Base-by-base conservation (phyloP, 768 basidiomycete genomes). In the Xanthoconium purpureum region DNA sequence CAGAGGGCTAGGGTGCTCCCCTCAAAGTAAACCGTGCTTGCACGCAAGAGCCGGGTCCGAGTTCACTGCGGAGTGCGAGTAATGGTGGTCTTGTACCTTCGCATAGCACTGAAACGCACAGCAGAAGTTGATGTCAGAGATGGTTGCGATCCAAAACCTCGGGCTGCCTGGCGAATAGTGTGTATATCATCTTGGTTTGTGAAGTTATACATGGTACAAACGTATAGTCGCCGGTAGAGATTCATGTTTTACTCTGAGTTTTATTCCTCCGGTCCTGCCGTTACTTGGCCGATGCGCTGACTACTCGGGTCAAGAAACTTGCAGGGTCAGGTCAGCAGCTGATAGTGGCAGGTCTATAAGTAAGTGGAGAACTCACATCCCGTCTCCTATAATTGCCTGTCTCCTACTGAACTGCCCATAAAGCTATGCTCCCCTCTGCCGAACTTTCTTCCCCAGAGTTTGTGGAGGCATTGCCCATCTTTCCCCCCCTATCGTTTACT, bases 391-490 rank as follows among this genome's bases (percentile, higher is more conserved):
- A n/a, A n/a, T n/a, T n/a, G n/a, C n/a, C 18, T n/a, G 6, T 37
- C 44, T 24, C 18, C n/a, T 30, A 3, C 1, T 15, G n/a, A n/a
- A n/a, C n/a, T 40, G 36, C n/a, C 3, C 28, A n/a, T n/a, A 15
- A n/a, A 32, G 8, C 38, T 6, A 63, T 62, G 62, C 0, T 28
- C 38, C 6, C 28, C 9, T 54, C 62, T 17, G 3, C n/a, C 13
- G 38, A 40, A 11, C 3, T 8, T 38, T 51, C 42, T 5, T 35
- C 59, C n/a, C 3, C 51, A 8, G 11, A 28, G 6, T 62, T 50
- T 14, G 28, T 15, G 15, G 50, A 48, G 28, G 51, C 14, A 1
- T 54, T 56, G 0, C 47, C 57, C 28, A 35, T 56, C 43, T 54
- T 54, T 18, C 40, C 36, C 8, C 30, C 46, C 29, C 29, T 20